Percentiles rank a stretch among this genome's conserved stretches.
Conservation (phyloP, 805 yeast genomes). For the Debaryomyces castellii region DNA sequence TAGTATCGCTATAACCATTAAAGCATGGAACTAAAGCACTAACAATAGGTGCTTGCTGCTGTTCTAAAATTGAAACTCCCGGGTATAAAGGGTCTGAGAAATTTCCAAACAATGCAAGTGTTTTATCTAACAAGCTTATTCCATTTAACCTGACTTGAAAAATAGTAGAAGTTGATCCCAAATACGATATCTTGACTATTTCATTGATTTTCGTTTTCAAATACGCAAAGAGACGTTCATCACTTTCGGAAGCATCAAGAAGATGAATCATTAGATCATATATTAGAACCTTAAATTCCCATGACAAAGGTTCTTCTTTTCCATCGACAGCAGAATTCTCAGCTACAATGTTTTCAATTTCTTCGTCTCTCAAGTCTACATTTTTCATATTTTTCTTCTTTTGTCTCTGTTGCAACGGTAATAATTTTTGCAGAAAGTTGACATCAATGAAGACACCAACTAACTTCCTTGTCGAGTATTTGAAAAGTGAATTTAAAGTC, state of each 20-base stretch:
- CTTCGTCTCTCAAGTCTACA: slow-evolving; percentile 39
- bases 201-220: slow-evolving; percentile 55
- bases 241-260: slow-evolving; percentile 37
- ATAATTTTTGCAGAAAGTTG: slow-evolving; percentile 38
- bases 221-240: slow-evolving; percentile 36
- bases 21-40: slow-evolving; percentile 90
- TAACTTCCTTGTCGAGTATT: slow-evolving; percentile 42
- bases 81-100: slow-evolving; percentile 72
- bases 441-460: slow-evolving; percentile 38
- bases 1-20: slow-evolving; percentile 66
- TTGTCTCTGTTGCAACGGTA: slow-evolving; percentile 42
- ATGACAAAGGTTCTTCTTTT: slow-evolving; percentile 55
- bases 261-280: slow-evolving; percentile 47
- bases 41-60: slow-evolving; percentile 91
- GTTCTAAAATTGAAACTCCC: slow-evolving; percentile 71
- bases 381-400: slow-evolving; percentile 27
- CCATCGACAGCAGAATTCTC: slow-evolving; percentile 34
- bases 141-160: slow-evolving; percentile 63
- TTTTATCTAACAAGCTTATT: slow-evolving; percentile 59
- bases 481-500: slow-evolving; percentile 51
- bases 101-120: slow-evolving; percentile 59
- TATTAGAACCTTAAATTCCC: slow-evolving; percentile 54
- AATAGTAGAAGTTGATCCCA: slow-evolving; percentile 75
- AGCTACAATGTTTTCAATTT: slow-evolving; percentile 40
- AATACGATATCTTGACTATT: slow-evolving; percentile 72